These are phyloP conservation scores for Phycomyces nitens DNA, from an alignment of 192 early-diverging fungal species.

Conservation along the genomic window DNA sequence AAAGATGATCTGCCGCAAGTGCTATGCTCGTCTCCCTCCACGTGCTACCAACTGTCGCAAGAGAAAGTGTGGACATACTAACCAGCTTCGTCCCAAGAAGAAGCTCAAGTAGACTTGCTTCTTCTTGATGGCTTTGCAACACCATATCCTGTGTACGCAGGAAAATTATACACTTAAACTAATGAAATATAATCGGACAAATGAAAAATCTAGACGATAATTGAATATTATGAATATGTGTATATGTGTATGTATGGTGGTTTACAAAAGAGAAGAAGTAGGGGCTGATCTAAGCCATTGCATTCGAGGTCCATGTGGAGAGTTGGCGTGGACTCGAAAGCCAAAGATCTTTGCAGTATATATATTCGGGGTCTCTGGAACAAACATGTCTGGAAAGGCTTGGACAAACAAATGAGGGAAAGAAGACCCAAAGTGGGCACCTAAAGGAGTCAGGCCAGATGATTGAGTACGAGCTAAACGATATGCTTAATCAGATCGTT, in stretches of 20 bases:
- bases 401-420: slow-evolving; percentile 92
- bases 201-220: no score
- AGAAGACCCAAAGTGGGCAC: slow-evolving; percentile 94
- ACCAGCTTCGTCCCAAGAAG: slow-evolving; percentile 99
- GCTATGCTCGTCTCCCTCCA: slow-evolving; percentile 98
- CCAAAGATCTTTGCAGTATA: slow-evolving; percentile 91
- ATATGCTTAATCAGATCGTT: slow-evolving; percentile 4
- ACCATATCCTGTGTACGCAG: no score
- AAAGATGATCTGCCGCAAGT: slow-evolving; percentile 99
- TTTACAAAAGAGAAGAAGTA: no score
- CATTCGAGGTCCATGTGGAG: slow-evolving; percentile 82
- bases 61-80: slow-evolving; percentile 99
- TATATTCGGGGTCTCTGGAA: slow-evolving; percentile 47
- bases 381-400: slow-evolving; percentile 76
- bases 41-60: slow-evolving; percentile 99
- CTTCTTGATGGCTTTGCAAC: no score
- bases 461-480: slow-evolving; percentile 21
- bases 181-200: no score
- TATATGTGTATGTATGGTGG: no score
- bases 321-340: slow-evolving; percentile 78
- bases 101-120: slow-evolving; percentile 48
- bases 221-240: no score
- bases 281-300: slow-evolving; percentile 86
- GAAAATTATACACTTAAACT: no score
- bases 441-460: slow-evolving; percentile 43